Evolutionary conservation across 2,329 filamentous ascomycete genomes (phyloP).

Genomic region (Rasamsonia emersonii): DNA sequence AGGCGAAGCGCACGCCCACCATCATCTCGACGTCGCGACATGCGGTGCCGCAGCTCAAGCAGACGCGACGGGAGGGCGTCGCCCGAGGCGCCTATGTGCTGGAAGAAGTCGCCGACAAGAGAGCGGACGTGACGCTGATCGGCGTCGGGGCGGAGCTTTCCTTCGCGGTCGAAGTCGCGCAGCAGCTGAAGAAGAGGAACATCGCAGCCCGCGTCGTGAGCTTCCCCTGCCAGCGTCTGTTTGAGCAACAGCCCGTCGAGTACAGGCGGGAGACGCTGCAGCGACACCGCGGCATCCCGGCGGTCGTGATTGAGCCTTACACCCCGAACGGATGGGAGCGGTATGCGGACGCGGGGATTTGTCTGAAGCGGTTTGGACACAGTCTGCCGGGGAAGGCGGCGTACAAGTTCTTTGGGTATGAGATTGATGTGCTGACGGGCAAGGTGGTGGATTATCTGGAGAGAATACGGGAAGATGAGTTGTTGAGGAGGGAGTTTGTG

Average conservation of each 20-base stretch:
- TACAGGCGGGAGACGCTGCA: constrained; percentile 39
- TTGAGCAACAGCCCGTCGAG: constrained; percentile 38
- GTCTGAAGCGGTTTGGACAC: constrained; percentile 37
- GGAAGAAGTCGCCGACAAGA: constrained; percentile 22
- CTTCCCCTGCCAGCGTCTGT: constrained; percentile 44
- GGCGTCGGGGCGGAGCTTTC: constrained; percentile 44
- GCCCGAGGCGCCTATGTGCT: constrained; percentile 35
- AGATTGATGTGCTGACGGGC: constrained; percentile 6
- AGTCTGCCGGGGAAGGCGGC: constrained; percentile 14
- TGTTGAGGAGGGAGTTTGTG: constrained; percentile 8
- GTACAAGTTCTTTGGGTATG: constrained; percentile 19
- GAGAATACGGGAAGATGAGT: constrained; percentile 2
- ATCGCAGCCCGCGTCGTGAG: constrained; percentile 40
- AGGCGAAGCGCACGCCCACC: constrained; percentile 28
- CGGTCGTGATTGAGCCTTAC: constrained; percentile 44
- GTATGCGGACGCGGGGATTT: constrained; percentile 43
- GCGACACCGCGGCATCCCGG: constrained; percentile 29
- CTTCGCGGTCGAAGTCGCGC: constrained; percentile 37
- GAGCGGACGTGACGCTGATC: constrained; percentile 39
- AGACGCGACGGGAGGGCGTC: constrained; percentile 30
- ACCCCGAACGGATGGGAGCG: constrained; percentile 44
- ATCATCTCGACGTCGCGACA: constrained; percentile 40
- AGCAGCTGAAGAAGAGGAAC: constrained; percentile 30
- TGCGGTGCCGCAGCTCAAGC: constrained; percentile 29
- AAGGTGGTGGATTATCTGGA: constrained; percentile 8